A percentile compares a stretch with the other conserved stretches of the same genome.
These are phyloP conservation scores for Westerdykella ornata DNA, from an alignment of 2,329 filamentous ascomycete genomes.

Conservation along the genomic window DNA sequence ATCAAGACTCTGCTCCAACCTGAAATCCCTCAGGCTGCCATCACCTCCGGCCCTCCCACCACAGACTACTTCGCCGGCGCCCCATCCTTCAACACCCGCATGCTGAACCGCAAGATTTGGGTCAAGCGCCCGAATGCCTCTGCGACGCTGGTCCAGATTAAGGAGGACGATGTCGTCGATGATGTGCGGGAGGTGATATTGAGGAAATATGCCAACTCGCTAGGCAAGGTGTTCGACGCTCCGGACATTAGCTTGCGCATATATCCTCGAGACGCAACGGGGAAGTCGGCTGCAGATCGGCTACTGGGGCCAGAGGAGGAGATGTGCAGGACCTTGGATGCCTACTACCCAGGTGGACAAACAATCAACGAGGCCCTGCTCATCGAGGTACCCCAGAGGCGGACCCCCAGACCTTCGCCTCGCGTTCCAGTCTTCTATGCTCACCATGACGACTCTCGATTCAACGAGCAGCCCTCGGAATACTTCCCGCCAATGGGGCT, in stretches of 20 bases:
- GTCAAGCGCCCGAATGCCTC: constrained; percentile 82
- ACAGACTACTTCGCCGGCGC: constrained; percentile 39
- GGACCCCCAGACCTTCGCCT: constrained; percentile 76
- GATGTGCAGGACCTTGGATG: constrained; percentile 69
- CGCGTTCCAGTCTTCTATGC: constrained; percentile 50
- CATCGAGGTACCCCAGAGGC: constrained; percentile 73
- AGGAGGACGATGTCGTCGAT: constrained; percentile 86
- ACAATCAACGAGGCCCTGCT: constrained; percentile 80
- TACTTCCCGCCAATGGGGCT: constrained; percentile 69
- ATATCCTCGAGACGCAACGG: constrained; percentile 54
- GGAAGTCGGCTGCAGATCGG: constrained; percentile 51
- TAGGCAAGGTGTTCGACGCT: constrained; percentile 81
- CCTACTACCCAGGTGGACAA: constrained; percentile 81
- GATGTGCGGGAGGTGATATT: constrained; percentile 90
- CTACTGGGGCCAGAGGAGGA: constrained; percentile 78
- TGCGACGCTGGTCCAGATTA: constrained; percentile 76
- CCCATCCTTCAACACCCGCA: constrained; percentile 28
- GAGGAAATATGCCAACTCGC: constrained; percentile 86
- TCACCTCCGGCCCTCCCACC: constrained; percentile 18
- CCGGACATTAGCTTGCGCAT: constrained; percentile 83
- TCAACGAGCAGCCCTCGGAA: constrained; percentile 64
- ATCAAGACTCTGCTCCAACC: constrained; percentile 51
- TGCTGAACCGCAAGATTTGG: constrained; percentile 75
- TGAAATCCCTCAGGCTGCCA: constrained; percentile 20
- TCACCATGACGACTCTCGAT: constrained; percentile 55